Base-by-base conservation (phyloP, 257 asterid species). In the Leonotis leonurus region DNA sequence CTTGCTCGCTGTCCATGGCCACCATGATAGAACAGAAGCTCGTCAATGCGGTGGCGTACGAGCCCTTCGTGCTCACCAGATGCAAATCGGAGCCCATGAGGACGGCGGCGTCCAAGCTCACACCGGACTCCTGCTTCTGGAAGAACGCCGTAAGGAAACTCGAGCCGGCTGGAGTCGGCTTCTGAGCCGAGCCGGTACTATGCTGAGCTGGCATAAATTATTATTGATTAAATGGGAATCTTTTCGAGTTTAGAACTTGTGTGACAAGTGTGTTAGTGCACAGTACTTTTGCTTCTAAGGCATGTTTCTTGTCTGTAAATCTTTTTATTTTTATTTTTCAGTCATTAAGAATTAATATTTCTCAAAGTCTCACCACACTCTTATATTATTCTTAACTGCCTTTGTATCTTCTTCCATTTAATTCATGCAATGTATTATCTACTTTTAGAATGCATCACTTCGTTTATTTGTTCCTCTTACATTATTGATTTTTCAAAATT, bases 11-110 rank as follows among this genome's bases (percentile, higher is more conserved):
- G 45, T 75, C 86, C 80, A 88, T 88, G 62, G 94, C 95, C 56
- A 65, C 84, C 3, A 68, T 85, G 88, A 77, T 87, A 26, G 97
- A 93, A 68, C 96, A 85, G 75, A 89, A 87, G 84, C 83, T 89
- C 65, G 94, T 77, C 63, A 86, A 85, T 2, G 96, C 75, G 33
- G 97, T 73, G 20, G 78, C 46, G 13, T 81, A 87, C 56, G 99
- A 93, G 88, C 97, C 97, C 67, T 81, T 83, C 24, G 99, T 76
- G 73, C 76, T 93, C 70, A 87, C 95, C 0, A 73, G 99, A 73
- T 93, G 99, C 69, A 93, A 93, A 81, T 93, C 99, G 5, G 99
- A 89, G 91, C 99, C 99, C 49, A 85, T 93, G 97, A 85, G 88
- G 67, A 79, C 95, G 18, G 99, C 97, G 41, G 91, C 96, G 67